Evolutionary conservation across 2,329 filamentous ascomycete species (phyloP), one percentile per base, ranked within the genome.

Genomic region (Arthrobotrys musiformis): DNA sequence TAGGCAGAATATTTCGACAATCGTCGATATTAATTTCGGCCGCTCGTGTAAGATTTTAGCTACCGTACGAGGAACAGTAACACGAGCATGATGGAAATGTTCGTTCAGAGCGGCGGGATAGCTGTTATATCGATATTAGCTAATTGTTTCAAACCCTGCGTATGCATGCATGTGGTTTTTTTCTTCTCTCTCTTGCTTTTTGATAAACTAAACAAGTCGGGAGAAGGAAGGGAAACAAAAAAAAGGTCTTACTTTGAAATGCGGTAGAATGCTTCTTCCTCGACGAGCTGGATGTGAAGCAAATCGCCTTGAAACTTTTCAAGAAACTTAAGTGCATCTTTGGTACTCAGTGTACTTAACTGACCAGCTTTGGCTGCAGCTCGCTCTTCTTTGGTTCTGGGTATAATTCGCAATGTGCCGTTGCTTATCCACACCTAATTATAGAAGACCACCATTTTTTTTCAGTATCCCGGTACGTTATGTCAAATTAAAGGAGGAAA

Each of bases 181-280:
- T 42, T 42, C n/a, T 40, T 56, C 5, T 24, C n/a, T 33, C 5
- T 37, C 17, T 42, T 42, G 17, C n/a, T 40, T 56, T 2, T 24
- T 19, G 63, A 52, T 22, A 33, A 54, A 30, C 33, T 22, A 58
- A 58, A 58, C 33, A 58, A 3, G 42, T 37, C 8, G 15, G 6
- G 26, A 33, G 15, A 4, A 6, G 30, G 17, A 8, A 48, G 35
- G 22, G 13, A 13, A 24, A 13, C 22, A 4, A 30, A 35, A 15
- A 69, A 17, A 52, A 54, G 19, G 60, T 67, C 70, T 62, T 77
- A 76, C 62, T 77, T 70, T 37, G 63, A 68, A 26, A 97, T 85
- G 40, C 95, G 89, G 83, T 95, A 94, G 82, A 99, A 97, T 2
- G 94, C 93, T 83, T 98, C 94, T 68, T 90, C 89, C 83, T 98